Percentiles rank a stretch among this genome's conserved stretches.
phyloP scores from a whole-genome alignment of 257 asterid species.

The Solanum rostratum region DNA sequence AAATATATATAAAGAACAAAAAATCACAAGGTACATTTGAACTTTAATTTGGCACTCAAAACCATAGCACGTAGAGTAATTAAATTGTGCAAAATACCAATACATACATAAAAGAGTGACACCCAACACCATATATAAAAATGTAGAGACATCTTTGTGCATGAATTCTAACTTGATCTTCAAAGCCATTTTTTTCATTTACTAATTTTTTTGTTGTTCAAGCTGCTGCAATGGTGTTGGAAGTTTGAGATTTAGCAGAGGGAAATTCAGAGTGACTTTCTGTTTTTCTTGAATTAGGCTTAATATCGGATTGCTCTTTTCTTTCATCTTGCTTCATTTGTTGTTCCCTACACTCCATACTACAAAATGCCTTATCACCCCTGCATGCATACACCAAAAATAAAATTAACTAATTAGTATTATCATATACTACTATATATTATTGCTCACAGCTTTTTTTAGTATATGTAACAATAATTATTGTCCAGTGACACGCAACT shows the following conservation, averaged over 20 bases:
- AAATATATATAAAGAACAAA: neutral
- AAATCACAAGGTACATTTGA: too few species aligned
- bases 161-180: neutral
- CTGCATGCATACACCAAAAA: conserved; percentile 7
- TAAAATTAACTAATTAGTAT: neutral
- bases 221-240: conserved; percentile 21
- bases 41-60: neutral
- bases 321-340: conserved; percentile 32
- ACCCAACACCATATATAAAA: neutral
- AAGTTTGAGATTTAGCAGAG: conserved; percentile 8
- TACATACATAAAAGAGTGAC: neutral
- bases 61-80: neutral
- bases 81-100: neutral
- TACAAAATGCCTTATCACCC: conserved; percentile 42
- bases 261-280: conserved; percentile 7
- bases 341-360: conserved; percentile 35
- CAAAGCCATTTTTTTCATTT: too few species aligned
- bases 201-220: neutral
- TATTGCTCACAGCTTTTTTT: neutral
- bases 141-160: neutral
- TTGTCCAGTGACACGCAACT: neutral
- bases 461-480: neutral
- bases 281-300: neutral
- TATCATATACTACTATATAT: neutral
- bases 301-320: conserved; percentile 7